Evolutionary conservation across 2,329 filamentous ascomycete genomes (phyloP), one percentile per base, ranked within the genome.

Genomic region (Aaosphaeria pasadenensis): DNA sequence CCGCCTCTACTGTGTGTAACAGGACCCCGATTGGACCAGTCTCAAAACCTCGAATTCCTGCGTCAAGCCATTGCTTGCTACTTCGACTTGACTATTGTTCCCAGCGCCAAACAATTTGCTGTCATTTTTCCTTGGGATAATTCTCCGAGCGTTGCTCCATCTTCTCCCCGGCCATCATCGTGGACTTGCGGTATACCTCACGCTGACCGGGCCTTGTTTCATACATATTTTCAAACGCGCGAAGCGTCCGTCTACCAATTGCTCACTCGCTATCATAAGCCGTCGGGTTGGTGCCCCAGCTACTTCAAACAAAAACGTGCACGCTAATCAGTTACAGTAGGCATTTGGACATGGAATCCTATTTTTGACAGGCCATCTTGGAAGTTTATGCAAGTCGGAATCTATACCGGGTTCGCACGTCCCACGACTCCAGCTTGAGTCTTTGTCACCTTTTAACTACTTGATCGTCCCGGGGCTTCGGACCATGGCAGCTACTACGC

Each of bases 401-500:
- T 49, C 24, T 5, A 13, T 51, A 44, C 54, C 45, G 55, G 54
- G 52, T 60, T 62, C 51, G 58, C 60, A 57, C 58, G 49, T 55
- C 55, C 17, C 51, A 49, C 57, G 63, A 59, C 57, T 59, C 56
- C 59, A 42, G 48, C 42, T 50, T 39, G 42, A 45, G 57, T 56
- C 52, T 50, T 59, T 6, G 48, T 51, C 59, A 60, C 52, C 59
- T 51, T 50, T 63, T 60, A 61, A 54, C 51, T 57, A 57, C 55
- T 55, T 58, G 59, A 61, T 48, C 51, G 46, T 49, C 51, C 62
- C 62, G 55, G 48, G 49, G 56, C 50, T 51, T 45, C 47, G 57
- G 59, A 24, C 49, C 51, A 69, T 69, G 67, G 60, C 58, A 44
- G 62, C 64, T 50, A 86, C 84, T 24, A 85, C 85, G 50, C 81